Evolutionary conservation across 441 rosid species (phyloP).

Genomic region (Flueggea neowawraea): DNA sequence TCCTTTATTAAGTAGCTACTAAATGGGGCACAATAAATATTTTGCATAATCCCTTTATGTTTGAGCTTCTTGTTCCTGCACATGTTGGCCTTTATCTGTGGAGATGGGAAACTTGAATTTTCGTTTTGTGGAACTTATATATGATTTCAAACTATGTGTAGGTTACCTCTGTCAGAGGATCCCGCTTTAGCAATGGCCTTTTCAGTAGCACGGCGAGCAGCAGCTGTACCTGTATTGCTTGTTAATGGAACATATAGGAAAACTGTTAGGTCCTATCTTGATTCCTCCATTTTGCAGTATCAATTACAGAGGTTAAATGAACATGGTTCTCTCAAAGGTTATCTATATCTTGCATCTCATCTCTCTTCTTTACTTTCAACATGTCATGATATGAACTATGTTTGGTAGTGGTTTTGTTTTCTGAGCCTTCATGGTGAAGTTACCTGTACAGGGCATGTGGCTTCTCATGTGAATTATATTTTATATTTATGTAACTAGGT

Average conservation of each 20-base stretch:
- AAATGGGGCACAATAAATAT: too few relatives aligned
- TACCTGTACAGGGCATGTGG: background rate
- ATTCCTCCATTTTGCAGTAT: constrained; percentile 89
- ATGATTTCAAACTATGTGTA: constrained; percentile 34
- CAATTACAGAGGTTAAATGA: constrained; percentile 88
- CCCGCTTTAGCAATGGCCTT: constrained; percentile 99
- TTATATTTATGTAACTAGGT: background rate
- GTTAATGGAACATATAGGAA: constrained; percentile 98
- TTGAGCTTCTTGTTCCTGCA: too few relatives aligned
- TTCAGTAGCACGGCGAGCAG: constrained; percentile 96
- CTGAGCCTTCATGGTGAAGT: background rate
- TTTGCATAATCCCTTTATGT: too few relatives aligned
- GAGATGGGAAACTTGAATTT: background rate
- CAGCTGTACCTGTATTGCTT: constrained; percentile 93
- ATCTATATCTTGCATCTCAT: constrained; percentile 17
- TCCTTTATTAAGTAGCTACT: constrained; percentile 3
- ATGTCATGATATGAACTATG: background rate
- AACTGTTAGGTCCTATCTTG: constrained; percentile 87
- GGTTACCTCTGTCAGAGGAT: constrained; percentile 96
- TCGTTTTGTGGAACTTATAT: constrained; percentile 12
- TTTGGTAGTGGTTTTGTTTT: background rate
- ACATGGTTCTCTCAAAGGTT: constrained; percentile 87
- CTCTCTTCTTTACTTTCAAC: background rate
- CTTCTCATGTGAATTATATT: background rate
- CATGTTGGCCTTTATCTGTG: too few relatives aligned